phyloP scores from a whole-genome alignment of 2,329 filamentous ascomycete species.

The Aspergillus sp. region DNA sequence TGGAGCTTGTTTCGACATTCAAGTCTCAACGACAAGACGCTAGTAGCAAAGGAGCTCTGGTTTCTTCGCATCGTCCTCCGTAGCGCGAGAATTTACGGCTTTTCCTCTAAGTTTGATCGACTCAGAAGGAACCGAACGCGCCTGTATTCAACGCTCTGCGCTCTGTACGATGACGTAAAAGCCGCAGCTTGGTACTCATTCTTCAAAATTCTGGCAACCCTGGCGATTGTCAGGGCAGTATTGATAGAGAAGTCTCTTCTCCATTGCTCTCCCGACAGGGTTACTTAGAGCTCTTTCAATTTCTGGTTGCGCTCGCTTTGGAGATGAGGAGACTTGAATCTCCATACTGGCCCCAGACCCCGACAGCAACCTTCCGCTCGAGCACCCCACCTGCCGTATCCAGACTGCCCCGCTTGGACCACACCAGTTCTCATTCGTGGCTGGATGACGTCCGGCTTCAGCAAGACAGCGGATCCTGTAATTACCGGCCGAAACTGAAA shows the following conservation, averaged over 20 bases:
- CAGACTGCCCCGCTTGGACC: neutral
- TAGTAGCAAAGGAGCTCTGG: neutral
- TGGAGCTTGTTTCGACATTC: constrained; percentile 15
- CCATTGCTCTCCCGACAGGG: neutral
- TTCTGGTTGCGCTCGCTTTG: too few species aligned
- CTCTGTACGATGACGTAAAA: constrained; percentile 3
- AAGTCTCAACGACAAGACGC: neutral
- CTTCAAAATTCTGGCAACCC: neutral
- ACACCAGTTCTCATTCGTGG: neutral
- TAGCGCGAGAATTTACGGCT: neutral
- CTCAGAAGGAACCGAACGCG: neutral
- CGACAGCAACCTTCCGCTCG: neutral
- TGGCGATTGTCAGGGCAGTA: neutral
- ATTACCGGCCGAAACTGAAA: neutral
- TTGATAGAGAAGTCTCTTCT: neutral
- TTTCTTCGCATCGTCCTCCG: neutral
- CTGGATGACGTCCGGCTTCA: neutral
- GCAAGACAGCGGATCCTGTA: neutral
- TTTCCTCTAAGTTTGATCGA: neutral
- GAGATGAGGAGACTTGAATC: neutral
- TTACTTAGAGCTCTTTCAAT: neutral
- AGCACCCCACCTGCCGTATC: constrained; percentile 6
- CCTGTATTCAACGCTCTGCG: neutral
- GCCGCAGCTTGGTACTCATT: neutral
- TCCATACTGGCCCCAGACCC: neutral